These are phyloP conservation scores for Cucumis hystrix DNA, from an alignment of 306 rosid genomes.

Conservation along the genomic window DNA sequence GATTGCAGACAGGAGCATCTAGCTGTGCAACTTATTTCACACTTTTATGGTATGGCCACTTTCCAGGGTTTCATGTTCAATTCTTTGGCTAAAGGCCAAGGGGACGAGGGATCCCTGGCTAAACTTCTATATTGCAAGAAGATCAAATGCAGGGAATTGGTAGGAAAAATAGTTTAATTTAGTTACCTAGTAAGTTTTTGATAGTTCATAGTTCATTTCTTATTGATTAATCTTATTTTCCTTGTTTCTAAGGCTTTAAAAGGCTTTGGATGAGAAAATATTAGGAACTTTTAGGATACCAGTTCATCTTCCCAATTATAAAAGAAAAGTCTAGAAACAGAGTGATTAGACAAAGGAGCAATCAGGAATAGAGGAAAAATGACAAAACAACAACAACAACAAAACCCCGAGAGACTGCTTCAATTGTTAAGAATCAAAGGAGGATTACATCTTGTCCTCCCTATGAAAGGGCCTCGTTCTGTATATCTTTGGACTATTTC, in stretches of 20 bases:
- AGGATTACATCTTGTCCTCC: not conserved
- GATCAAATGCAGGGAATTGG: not conserved
- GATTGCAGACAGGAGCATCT: conserved; percentile 99
- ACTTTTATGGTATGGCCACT: conserved; percentile 65
- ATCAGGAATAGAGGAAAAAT: not conserved
- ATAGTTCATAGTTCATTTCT: not conserved
- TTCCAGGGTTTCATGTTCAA: not conserved
- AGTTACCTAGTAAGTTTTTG: not conserved
- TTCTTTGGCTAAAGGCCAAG: not conserved
- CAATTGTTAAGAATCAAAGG: not conserved
- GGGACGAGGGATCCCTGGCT: not conserved
- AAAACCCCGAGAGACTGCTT: not conserved
- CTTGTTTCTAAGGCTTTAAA: not conserved
- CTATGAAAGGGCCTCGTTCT: no score
- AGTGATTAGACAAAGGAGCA: not conserved
- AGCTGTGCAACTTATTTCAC: conserved; percentile 97
- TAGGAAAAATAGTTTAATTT: not conserved
- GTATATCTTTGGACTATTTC: no score
- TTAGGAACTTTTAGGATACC: not conserved
- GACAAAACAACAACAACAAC: not conserved
- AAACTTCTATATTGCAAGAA: not conserved
- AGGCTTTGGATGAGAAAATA: not conserved
- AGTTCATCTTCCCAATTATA: not conserved
- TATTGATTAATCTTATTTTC: not conserved
- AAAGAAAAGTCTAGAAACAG: not conserved